Percentiles rank a stretch among this genome's conserved stretches.
Evolutionary conservation across 2,329 filamentous ascomycete genomes (phyloP).

Genomic region (Fusarium humuli): DNA sequence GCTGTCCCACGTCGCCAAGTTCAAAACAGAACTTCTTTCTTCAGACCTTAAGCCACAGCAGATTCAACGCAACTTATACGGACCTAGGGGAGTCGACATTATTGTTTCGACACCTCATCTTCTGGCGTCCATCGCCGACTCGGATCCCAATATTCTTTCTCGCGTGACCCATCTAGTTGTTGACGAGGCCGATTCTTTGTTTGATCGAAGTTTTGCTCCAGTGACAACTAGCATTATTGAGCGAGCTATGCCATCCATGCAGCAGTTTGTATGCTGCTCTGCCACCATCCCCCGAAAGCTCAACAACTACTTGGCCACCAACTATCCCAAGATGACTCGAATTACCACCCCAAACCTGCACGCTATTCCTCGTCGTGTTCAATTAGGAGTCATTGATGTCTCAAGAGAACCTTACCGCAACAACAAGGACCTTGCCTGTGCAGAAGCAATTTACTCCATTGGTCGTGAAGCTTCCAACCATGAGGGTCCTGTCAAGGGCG

Average conservation of each 20-base stretch:
- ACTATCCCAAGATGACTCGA: slow-evolving; percentile 84
- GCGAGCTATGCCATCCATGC: slow-evolving; percentile 80
- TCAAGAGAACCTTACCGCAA: slow-evolving; percentile 92
- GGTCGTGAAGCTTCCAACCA: slow-evolving; percentile 77
- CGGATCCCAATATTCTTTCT: slow-evolving; percentile 92
- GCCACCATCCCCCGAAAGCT: slow-evolving; percentile 93
- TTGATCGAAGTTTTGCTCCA: slow-evolving; percentile 91
- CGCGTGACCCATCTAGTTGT: slow-evolving; percentile 88
- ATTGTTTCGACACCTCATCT: slow-evolving; percentile 90
- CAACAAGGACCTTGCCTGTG: slow-evolving; percentile 92
- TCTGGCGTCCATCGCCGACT: slow-evolving; percentile 86
- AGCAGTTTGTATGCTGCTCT: slow-evolving; percentile 91
- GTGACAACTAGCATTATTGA: slow-evolving; percentile 87
- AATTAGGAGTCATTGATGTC: slow-evolving; percentile 92
- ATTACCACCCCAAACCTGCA: slow-evolving; percentile 96
- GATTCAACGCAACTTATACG: slow-evolving; percentile 88
- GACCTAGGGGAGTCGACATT: slow-evolving; percentile 83
- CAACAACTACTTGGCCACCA: slow-evolving; percentile 83
- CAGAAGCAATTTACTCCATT: slow-evolving; percentile 94
- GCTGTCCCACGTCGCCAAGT: slow-evolving; percentile 87
- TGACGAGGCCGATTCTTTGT: slow-evolving; percentile 95
- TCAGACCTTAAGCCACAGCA: slow-evolving; percentile 79
- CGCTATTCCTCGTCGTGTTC: slow-evolving; percentile 92
- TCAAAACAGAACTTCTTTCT: slow-evolving; percentile 84
- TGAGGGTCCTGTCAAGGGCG: slow-evolving; percentile 66